Conservation (phyloP, 371 early-diverging fungal species). For the Syncephalastrum monosporum region DNA sequence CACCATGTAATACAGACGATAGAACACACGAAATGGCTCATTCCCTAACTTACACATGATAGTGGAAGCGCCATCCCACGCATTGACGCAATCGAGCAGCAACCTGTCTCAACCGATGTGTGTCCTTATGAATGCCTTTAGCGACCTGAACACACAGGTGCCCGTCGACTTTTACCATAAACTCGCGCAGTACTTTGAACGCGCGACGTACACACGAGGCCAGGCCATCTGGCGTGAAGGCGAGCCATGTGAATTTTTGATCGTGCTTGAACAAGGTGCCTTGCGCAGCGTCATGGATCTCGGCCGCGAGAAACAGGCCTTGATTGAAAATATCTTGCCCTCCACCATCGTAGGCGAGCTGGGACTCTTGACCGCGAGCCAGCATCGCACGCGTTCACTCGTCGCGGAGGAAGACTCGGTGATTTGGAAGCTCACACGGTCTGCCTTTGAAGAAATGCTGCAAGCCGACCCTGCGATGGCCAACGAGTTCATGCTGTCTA, state of each 20-base stretch:
- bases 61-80: constrained; percentile 18
- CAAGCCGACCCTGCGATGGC: constrained; percentile 46
- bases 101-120: constrained; percentile 52
- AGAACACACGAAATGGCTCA: background rate
- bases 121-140: constrained; percentile 67
- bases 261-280: constrained; percentile 78
- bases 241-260: constrained; percentile 61
- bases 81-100: constrained; percentile 26
- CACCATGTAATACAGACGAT: constrained; percentile 28
- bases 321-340: constrained; percentile 70
- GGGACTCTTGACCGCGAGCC: constrained; percentile 57
- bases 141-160: constrained; percentile 43
- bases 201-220: constrained; percentile 47
- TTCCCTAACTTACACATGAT: background rate
- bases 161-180: constrained; percentile 56
- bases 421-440: constrained; percentile 66
- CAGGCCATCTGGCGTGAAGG: constrained; percentile 68
- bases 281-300: constrained; percentile 60
- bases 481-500: constrained; percentile 53
- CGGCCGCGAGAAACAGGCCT: constrained; percentile 37
- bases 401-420: constrained; percentile 63
- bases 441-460: constrained; percentile 59
- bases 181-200: constrained; percentile 64
- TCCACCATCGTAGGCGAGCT: constrained; percentile 82
- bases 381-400: constrained; percentile 57